Evolutionary conservation across 208 protist species (phyloP), one percentile per base, ranked within the genome.

Genomic region (Crithidia acanthocephali): DNA sequence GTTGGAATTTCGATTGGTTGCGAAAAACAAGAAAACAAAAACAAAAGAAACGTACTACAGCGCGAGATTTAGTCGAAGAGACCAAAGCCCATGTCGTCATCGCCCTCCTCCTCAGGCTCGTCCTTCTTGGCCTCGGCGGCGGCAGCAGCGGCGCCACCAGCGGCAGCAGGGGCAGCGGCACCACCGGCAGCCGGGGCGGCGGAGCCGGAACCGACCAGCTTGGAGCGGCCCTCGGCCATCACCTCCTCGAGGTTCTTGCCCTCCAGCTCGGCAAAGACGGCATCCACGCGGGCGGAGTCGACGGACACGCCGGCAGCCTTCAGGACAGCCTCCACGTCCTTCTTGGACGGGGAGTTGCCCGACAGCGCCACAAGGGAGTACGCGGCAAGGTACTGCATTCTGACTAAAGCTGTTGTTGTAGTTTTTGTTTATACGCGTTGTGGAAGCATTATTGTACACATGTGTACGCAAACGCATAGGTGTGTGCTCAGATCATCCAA

Each of bases 331-430:
- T 97, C 65, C 2, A 98, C 84, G 62, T 91, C 91, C 23, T 76
- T 61, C 80, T 93, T 86, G 59, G 91, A 80, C 44, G 95, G 95
- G 48, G 79, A 71, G 68, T 91, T 91, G 50, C 92, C 93, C n/a
- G 86, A 90, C 22, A 98, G 88, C 65, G 79, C 72, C 37, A 87
- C 90, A 16, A 98, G 85, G 53, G 96, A 85, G 80, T 97, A 98
- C 47, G 96, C 96, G 66, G 96, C 94, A n/a, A 98, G 83, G 81
- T 97, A 93, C 81, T 96, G 96, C 95, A 98, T 97, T 42, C 1
- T 62, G 56, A 66, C 48, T 51, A 51, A 47, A 37, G 23, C 37
- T 69, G 8, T 60, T 40, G 5, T 8, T 30, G 3, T 30, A 44
- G 33, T 8, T 51, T 40, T 65, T 33, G 11, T 28, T 65, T 50